Evolutionary conservation across 129 eudicot species (phyloP).

Genomic region (Smallanthus sonchifolius): DNA sequence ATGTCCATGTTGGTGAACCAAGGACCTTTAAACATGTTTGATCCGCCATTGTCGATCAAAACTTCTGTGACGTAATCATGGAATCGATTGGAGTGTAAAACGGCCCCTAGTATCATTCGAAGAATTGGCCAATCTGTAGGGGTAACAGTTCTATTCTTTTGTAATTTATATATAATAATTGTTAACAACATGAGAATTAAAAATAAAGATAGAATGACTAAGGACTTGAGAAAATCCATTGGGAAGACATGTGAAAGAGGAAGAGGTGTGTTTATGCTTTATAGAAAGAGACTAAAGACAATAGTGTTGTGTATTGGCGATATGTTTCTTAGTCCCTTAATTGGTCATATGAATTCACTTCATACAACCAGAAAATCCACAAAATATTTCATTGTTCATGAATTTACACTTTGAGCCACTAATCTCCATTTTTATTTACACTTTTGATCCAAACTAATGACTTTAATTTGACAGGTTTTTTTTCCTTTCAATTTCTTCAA

Average conservation of each 20-base stretch:
- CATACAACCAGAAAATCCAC: background rate
- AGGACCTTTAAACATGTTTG: slow-evolving; percentile 17
- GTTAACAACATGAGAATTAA: background rate
- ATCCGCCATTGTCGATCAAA: slow-evolving; percentile 13
- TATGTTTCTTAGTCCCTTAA: background rate
- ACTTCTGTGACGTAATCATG: slow-evolving; percentile 1
- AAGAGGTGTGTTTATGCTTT: background rate
- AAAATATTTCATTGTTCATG: background rate
- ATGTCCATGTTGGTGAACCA: slow-evolving; percentile 26
- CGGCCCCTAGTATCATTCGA: slow-evolving; percentile 6
- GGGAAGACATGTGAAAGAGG: background rate
- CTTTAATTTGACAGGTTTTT: background rate
- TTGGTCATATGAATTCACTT: background rate
- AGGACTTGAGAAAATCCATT: slow-evolving; percentile 1
- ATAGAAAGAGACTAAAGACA: background rate
- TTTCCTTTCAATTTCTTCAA: background rate
- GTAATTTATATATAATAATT: background rate
- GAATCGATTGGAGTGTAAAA: slow-evolving; percentile 15
- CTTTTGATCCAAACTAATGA: background rate
- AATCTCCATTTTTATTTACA: background rate
- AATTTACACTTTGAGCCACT: background rate
- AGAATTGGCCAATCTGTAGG: slow-evolving; percentile 28
- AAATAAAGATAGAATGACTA: background rate
- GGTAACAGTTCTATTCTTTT: background rate
- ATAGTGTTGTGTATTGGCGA: background rate